A percentile compares a stretch with the other conserved stretches of the same genome.
These are phyloP conservation scores for Dactylellina cionopaga DNA, from an alignment of 2,329 filamentous ascomycete genomes.

Conservation along the genomic window DNA sequence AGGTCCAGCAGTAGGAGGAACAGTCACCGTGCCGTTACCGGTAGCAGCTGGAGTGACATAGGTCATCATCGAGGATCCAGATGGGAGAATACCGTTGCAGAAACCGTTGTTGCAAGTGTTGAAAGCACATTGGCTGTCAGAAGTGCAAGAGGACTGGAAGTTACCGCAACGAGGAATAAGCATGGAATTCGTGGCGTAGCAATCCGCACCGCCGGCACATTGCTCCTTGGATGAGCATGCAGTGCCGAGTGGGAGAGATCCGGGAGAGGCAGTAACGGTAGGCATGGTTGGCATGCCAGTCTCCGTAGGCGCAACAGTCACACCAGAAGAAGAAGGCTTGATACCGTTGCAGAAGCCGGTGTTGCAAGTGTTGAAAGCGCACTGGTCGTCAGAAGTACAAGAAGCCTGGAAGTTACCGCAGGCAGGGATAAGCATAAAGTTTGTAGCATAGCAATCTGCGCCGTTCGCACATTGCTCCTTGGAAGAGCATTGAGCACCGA, in stretches of 20 bases:
- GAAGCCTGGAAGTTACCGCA: slow-evolving; percentile 17
- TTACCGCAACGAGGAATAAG: slow-evolving; percentile 12
- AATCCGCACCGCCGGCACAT: slow-evolving; percentile 4
- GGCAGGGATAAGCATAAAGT: slow-evolving; percentile 6
- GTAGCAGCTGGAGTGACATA: not conserved
- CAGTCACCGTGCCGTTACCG: slow-evolving; percentile 1
- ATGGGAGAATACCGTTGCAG: slow-evolving; percentile 8
- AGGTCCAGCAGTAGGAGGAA: not conserved
- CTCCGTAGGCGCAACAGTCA: no score
- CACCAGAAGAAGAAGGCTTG: slow-evolving; percentile 4
- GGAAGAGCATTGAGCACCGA: slow-evolving; percentile 11
- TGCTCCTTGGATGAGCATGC: slow-evolving; percentile 7
- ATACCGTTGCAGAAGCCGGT: slow-evolving; percentile 21
- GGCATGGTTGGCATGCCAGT: not conserved
- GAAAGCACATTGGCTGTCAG: slow-evolving; percentile 17
- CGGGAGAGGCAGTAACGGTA: not conserved
- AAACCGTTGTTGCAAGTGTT: slow-evolving; percentile 23
- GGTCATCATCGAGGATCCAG: not conserved
- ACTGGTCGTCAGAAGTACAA: slow-evolving; percentile 6
- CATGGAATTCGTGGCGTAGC: slow-evolving; percentile 14
- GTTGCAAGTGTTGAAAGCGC: slow-evolving; percentile 21
- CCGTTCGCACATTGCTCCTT: slow-evolving; percentile 5
- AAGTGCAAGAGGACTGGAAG: slow-evolving; percentile 14
- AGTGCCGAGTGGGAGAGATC: slow-evolving; percentile 5
- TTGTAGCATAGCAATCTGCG: slow-evolving; percentile 13